These are phyloP conservation scores for Neopestalotiopsis sp. DNA, from an alignment of 2,329 filamentous ascomycete genomes.

Conservation along the genomic window DNA sequence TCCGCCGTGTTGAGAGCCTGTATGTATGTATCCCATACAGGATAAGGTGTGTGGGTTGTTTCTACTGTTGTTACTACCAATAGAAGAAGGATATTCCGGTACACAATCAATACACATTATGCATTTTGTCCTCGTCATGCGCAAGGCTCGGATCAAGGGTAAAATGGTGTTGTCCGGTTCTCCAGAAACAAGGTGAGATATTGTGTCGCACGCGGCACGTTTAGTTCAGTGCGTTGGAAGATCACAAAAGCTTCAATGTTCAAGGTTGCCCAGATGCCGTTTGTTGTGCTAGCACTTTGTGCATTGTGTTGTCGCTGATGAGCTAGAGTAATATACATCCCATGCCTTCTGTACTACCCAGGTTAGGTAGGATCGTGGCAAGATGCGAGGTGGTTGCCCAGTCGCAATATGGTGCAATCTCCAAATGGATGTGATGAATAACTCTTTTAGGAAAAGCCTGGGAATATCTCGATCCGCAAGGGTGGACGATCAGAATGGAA, in stretches of 20 bases:
- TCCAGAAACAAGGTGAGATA: not conserved
- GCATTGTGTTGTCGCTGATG: not conserved
- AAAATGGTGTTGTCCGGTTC: not conserved
- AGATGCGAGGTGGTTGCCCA: not conserved
- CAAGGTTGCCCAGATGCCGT: not conserved
- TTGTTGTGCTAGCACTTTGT: not conserved
- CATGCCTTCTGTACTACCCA: not conserved
- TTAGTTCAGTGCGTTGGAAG: not conserved
- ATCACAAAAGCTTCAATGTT: not conserved
- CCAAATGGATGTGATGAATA: constrained; percentile 7
- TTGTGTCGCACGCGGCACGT: not conserved
- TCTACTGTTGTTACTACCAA: not conserved
- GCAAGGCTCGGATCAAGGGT: not conserved
- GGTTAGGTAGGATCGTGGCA: not conserved
- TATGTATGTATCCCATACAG: not conserved
- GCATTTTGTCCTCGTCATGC: not conserved
- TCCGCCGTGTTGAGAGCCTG: not conserved
- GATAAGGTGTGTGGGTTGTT: not conserved
- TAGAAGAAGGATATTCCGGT: not conserved
- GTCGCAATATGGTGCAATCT: constrained; percentile 14
- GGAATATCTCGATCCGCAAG: not conserved
- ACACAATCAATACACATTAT: not conserved
- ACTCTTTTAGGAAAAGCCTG: constrained; percentile 7
- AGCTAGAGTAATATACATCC: too few relatives aligned
- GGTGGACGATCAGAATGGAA: constrained; percentile 4